These are phyloP conservation scores for Fusarium liriodendri DNA, from an alignment of 2,329 filamentous ascomycete species.

Conservation along the genomic window DNA sequence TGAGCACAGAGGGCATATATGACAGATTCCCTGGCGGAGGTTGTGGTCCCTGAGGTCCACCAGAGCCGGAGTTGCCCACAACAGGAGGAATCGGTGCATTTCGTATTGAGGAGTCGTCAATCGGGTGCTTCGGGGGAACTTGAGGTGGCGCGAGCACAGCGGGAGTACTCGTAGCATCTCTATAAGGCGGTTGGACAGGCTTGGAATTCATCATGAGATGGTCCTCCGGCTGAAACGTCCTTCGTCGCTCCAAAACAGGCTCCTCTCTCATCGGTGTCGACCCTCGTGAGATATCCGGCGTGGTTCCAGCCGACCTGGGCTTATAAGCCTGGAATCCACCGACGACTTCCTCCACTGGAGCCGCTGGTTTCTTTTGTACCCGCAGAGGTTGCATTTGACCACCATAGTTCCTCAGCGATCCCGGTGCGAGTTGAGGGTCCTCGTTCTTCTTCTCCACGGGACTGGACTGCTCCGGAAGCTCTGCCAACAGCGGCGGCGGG, in stretches of 20 bases:
- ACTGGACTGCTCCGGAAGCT: slow-evolving; percentile 53
- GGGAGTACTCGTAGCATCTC: slow-evolving; percentile 36
- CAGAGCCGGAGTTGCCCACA: not conserved
- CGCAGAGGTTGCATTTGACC: slow-evolving; percentile 20
- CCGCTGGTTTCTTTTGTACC: slow-evolving; percentile 8
- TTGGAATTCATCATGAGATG: slow-evolving; percentile 36
- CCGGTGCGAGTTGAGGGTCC: slow-evolving; percentile 29
- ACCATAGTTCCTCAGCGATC: slow-evolving; percentile 21
- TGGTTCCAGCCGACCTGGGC: slow-evolving; percentile 1
- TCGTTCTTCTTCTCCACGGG: slow-evolving; percentile 43
- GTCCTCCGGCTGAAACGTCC: slow-evolving; percentile 41
- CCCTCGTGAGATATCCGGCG: slow-evolving; percentile 10
- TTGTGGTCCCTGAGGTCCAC: not conserved
- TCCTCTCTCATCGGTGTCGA: slow-evolving; percentile 17
- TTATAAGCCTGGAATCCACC: slow-evolving; percentile 34
- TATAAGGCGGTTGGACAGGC: slow-evolving; percentile 25
- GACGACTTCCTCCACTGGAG: not conserved
- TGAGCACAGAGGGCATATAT: slow-evolving; percentile 14
- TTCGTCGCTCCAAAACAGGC: slow-evolving; percentile 13
- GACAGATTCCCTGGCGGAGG: slow-evolving; percentile 6
- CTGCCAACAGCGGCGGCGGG: slow-evolving; percentile 43
- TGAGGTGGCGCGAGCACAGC: slow-evolving; percentile 39
- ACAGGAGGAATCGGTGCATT: slow-evolving; percentile 5
- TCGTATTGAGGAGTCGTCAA: slow-evolving; percentile 9
- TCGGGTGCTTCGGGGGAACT: slow-evolving; percentile 32